phyloP scores from a whole-genome alignment of 768 basidiomycete genomes.

The Phlegmacium glaucopus region DNA sequence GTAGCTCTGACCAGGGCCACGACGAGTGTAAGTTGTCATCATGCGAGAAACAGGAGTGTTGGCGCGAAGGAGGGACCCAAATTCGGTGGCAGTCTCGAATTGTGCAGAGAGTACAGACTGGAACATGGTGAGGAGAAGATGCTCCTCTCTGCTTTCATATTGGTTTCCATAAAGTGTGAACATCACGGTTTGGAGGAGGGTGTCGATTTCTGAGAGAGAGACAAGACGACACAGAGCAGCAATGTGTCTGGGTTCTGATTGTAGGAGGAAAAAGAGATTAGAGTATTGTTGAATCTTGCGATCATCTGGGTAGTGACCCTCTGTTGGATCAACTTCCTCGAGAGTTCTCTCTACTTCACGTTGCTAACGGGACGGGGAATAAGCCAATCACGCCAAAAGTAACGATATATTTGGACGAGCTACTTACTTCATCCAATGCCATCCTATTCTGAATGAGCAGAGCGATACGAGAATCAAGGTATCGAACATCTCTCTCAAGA shows the following conservation, averaged over 20 bases:
- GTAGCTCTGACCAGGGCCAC: conserved; percentile 98
- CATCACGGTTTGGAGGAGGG: conserved; percentile 99
- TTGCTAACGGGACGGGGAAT: conserved; percentile 52
- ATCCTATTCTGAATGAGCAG: conserved; percentile 97
- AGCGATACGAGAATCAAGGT: conserved; percentile 95
- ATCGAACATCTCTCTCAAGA: conserved; percentile 96
- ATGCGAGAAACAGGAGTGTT: conserved; percentile 99
- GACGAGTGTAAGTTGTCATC: conserved; percentile 99
- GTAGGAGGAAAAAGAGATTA: conserved; percentile 97
- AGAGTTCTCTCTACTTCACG: conserved; percentile 92
- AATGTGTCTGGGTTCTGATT: conserved; percentile 96
- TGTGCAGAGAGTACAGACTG: conserved; percentile 97
- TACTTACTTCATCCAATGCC: conserved; percentile 87
- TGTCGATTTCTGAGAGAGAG: conserved; percentile 95
- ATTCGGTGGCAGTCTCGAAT: conserved; percentile 98
- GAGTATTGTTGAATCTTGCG: conserved; percentile 93
- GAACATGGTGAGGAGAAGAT: conserved; percentile 98
- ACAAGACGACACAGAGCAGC: conserved; percentile 96
- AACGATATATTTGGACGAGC: conserved; percentile 4
- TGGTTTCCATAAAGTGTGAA: conserved; percentile 99
- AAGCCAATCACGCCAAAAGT: conserved; percentile 5
- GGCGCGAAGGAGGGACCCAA: conserved; percentile 96
- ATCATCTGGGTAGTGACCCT: conserved; percentile 93
- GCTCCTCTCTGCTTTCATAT: conserved; percentile 97
- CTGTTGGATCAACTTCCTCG: conserved; percentile 92